phyloP scores from a whole-genome alignment of 371 early-diverging fungal species.

The Mucor indicus region DNA sequence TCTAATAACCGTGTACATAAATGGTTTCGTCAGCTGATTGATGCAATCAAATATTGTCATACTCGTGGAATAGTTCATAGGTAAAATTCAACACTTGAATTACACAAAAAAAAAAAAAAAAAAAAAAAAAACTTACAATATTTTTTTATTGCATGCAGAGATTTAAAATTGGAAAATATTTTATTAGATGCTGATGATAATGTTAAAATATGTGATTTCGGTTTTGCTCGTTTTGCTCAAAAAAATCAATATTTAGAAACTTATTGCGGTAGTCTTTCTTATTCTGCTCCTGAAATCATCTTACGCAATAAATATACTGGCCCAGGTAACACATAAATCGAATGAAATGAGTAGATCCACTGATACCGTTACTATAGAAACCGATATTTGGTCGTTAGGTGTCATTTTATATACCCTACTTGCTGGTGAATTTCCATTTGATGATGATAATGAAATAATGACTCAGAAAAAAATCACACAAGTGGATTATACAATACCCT shows the following conservation, averaged over 20 bases:
- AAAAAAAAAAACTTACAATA: too few relatives aligned
- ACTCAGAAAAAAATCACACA: constrained; percentile 72
- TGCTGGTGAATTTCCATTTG: constrained; percentile 83
- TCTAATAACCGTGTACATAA: constrained; percentile 52
- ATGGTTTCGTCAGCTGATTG: constrained; percentile 72
- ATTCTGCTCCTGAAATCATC: constrained; percentile 82
- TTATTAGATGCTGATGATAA: constrained; percentile 70
- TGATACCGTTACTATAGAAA: constrained; percentile 43
- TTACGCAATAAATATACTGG: constrained; percentile 75
- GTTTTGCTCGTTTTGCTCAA: constrained; percentile 79
- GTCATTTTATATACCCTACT: constrained; percentile 80
- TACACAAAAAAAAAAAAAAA: too few relatives aligned
- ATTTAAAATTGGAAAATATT: constrained; percentile 87
- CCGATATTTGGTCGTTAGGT: constrained; percentile 87
- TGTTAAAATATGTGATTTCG: constrained; percentile 88
- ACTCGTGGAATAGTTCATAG: constrained; percentile 71
- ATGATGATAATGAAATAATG: constrained; percentile 73
- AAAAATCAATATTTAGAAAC: constrained; percentile 73
- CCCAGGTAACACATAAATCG: constrained; percentile 57
- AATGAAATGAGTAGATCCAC: background rate
- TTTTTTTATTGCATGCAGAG: constrained; percentile 38
- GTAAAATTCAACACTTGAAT: background rate
- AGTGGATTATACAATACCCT: constrained; percentile 72
- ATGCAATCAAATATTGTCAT: constrained; percentile 79
- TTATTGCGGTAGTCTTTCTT: constrained; percentile 83